Evolutionary conservation across 371 early-diverging fungal species (phyloP), one percentile per base, ranked within the genome.

Genomic region (Mortierella sp.): DNA sequence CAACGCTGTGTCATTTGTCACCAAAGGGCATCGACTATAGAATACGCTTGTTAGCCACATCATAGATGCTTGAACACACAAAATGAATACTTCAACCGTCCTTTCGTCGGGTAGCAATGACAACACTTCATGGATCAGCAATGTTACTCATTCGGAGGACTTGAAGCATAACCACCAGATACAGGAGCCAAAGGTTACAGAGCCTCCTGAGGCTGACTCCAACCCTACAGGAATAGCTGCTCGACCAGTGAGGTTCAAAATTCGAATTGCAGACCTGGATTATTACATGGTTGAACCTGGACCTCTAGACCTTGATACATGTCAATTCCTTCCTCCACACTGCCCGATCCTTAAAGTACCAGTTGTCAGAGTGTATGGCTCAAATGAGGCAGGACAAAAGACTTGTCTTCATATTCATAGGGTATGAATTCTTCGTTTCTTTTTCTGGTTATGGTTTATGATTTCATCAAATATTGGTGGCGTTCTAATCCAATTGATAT

Each of bases 331-430:
- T 58, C 81, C 81, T 11, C 70, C 72, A 1, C 50, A 64, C 19
- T 58, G 76, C 3, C 62, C 66, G 2, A 65, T 88, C n/a, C 57
- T 72, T 0, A 86, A 87, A 63, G 95, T 94, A 10, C 96, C 96
- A 6, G 87, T 95, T 10, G 78, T 97, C 58, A 88, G 96, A 15
- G 85, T 96, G n/a, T 96, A 94, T 84, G 96, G 96, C 10, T 85
- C 92, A 0, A 94, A 94, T 0, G 84, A 76, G 22, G 84, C 75
- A 28, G 93, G 92, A 0, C 96, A 96, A 84, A 92, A 92, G 77
- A 85, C 88, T 2, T 94, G 95, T 79, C 66, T 96, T 15, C 96
- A 96, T 68, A 83, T 97, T 13, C 97, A 97, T 69, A 89, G 89
- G 81, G 91, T 88, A 69, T 74, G 32, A 59, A 5, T 11, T 58